These are phyloP conservation scores for Vitis hybrid DNA, from an alignment of 177 flowering plant species.

Conservation along the genomic window DNA sequence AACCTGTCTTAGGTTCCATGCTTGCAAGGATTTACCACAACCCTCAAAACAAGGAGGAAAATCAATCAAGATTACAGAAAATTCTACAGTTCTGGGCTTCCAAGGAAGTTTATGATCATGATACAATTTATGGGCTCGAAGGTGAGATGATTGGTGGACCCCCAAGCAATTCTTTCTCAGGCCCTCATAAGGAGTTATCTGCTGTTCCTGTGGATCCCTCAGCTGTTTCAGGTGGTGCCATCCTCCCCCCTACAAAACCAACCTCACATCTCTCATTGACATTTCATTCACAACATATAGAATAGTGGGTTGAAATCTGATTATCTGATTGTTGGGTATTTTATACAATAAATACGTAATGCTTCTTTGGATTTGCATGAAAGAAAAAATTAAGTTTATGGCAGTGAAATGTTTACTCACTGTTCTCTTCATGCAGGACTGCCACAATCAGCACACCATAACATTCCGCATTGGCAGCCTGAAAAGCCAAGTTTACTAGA, in stretches of 20 bases:
- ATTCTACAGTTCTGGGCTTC: conserved; percentile 95
- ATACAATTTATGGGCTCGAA: conserved; percentile 69
- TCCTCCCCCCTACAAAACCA: background rate
- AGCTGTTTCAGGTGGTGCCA: conserved; percentile 32
- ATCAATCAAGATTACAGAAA: conserved; percentile 83
- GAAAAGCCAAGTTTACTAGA: conserved; percentile 50
- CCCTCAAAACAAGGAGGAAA: conserved; percentile 88
- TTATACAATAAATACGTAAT: background rate
- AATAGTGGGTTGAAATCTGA: background rate
- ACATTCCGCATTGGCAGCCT: conserved; percentile 57
- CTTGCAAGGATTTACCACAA: conserved; percentile 89
- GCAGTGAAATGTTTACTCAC: background rate
- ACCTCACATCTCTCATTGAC: background rate
- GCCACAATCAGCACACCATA: conserved; percentile 29
- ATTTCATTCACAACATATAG: background rate
- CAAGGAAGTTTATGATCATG: conserved; percentile 89
- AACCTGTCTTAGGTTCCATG: conserved; percentile 90
- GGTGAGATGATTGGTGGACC: conserved; percentile 84
- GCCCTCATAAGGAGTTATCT: conserved; percentile 47
- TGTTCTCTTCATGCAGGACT: conserved; percentile 34
- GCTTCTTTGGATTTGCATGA: background rate
- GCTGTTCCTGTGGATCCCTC: conserved; percentile 36
- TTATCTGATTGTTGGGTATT: background rate
- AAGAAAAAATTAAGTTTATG: background rate
- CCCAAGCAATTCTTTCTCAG: conserved; percentile 44